phyloP scores from a whole-genome alignment of 257 asterid species.

The Fraxinus anomala region DNA sequence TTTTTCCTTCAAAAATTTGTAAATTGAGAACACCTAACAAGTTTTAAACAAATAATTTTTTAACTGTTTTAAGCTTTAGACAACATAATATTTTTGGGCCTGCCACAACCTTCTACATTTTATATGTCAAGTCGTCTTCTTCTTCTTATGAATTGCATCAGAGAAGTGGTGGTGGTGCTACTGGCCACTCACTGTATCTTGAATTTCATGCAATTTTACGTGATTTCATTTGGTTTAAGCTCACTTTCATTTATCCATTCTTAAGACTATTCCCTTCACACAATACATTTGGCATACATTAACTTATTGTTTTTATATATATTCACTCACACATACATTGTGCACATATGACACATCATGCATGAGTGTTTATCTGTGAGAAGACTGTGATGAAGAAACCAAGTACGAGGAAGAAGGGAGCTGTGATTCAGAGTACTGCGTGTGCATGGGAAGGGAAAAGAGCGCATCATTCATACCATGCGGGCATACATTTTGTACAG shows the following conservation, averaged over 20 bases:
- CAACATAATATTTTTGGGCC: too few relatives aligned
- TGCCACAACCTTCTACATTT: too few relatives aligned
- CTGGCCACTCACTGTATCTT: neutral
- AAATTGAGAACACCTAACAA: too few relatives aligned
- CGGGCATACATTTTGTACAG: slow-evolving; percentile 92
- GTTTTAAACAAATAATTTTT: too few relatives aligned
- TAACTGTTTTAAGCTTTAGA: too few relatives aligned
- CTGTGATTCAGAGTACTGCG: slow-evolving; percentile 71
- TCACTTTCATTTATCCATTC: too few relatives aligned
- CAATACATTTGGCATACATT: too few relatives aligned
- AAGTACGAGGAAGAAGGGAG: slow-evolving; percentile 32
- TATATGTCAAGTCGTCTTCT: slow-evolving; percentile 5
- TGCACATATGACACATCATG: too few relatives aligned
- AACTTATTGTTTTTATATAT: too few relatives aligned
- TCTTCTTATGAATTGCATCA: slow-evolving; percentile 31
- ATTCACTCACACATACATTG: too few relatives aligned
- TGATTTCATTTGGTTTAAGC: slow-evolving; percentile 32
- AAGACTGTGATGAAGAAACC: slow-evolving; percentile 48
- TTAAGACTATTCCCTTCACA: too few relatives aligned
- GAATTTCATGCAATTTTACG: slow-evolving; percentile 46
- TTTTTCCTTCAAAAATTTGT: too few relatives aligned
- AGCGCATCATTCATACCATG: slow-evolving; percentile 94
- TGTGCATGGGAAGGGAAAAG: slow-evolving; percentile 89
- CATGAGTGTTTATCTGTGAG: neutral
- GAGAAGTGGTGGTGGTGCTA: slow-evolving; percentile 26